Base-by-base conservation (phyloP, 2,329 filamentous ascomycete species). In the Botrytis paeoniae region DNA sequence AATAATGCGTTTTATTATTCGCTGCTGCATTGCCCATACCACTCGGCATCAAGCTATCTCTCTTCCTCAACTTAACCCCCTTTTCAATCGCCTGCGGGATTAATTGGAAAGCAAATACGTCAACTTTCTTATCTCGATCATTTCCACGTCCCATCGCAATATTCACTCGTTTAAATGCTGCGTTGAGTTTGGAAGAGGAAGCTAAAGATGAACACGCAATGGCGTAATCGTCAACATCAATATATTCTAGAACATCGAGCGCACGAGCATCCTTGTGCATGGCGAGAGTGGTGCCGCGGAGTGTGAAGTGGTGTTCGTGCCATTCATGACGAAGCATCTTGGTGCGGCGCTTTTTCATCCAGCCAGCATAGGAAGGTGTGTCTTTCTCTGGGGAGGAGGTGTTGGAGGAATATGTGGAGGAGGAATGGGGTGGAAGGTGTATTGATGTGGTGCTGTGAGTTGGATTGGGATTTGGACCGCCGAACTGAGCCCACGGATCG, bases 311-410 rank as follows among this genome's bases (percentile, higher is more conserved):
- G 78, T 94, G 92, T 81, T 97, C 93, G 80, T 94, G 90, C 95
- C 95, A 98, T 84, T 98, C 95, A 82, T 97, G 93, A 61, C 94
- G 93, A 74, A 97, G 88, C 85, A 97, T 90, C 80, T 90, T 91
- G 48, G 92, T 97, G 84, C 94, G 94, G 80, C 95, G 93, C 86
- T 97, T 97, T 86, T 94, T 95, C 90, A 99, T 97, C 82, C 91
- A 94, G 1, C 96, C 96, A 68, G 93, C 89, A 82, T 95, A 93
- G 48, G 89, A 88, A 75, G 92, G 83, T 73, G 89, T 89, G 70
- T 86, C 84, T 69, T 75, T 78, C 81, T 73, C 74, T 61, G 72
- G 79, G 69, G 74, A 79, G 63, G 62, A 75, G 54, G 76, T 77
- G 43, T 61, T 75, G 35, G 70, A 51, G 77, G 74, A 64, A 74